These are phyloP conservation scores for Cryptococcus neoformans DNA, from an alignment of 1,284 basidiomycete genomes.

Conservation along the genomic window DNA sequence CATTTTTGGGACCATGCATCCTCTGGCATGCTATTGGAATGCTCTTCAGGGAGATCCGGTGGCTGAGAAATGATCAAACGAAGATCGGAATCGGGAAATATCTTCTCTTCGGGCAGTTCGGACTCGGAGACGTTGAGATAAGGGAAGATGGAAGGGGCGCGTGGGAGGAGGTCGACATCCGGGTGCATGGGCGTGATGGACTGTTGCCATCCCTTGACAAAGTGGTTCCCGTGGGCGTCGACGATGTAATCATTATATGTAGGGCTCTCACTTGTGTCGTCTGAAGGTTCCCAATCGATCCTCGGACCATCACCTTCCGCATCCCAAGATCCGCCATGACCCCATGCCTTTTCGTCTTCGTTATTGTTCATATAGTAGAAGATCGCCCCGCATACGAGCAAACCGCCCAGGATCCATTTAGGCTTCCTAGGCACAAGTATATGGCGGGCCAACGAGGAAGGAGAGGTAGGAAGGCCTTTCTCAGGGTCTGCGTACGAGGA, in stretches of 20 bases:
- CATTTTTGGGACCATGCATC: constrained; percentile 31
- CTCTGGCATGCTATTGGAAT: constrained; percentile 4
- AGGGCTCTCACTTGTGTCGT: not conserved
- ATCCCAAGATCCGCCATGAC: not conserved
- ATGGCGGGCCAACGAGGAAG: constrained; percentile 2
- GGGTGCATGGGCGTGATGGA: constrained; percentile 36
- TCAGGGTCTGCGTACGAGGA: constrained; percentile 3
- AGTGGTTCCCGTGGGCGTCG: constrained; percentile 35
- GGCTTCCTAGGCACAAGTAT: constrained; percentile 6
- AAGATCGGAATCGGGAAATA: constrained; percentile 28
- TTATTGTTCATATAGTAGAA: not conserved
- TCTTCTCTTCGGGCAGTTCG: constrained; percentile 12
- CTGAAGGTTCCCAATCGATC: not conserved
- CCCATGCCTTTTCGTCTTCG: not conserved
- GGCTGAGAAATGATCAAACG: constrained; percentile 29
- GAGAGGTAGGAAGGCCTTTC: constrained; percentile 10
- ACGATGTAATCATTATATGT: constrained; percentile 14
- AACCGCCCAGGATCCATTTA: constrained; percentile 4
- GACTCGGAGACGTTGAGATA: constrained; percentile 26
- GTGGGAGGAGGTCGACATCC: constrained; percentile 20
- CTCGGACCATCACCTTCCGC: not conserved
- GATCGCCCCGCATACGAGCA: not conserved
- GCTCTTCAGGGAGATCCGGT: constrained; percentile 4
- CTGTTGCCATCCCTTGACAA: constrained; percentile 14
- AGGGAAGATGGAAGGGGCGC: constrained; percentile 26